A percentile compares a stretch with the other conserved stretches of the same genome.
Conservation (phyloP, 495 filamentous ascomycete species). For the Choiromyces venosus region DNA sequence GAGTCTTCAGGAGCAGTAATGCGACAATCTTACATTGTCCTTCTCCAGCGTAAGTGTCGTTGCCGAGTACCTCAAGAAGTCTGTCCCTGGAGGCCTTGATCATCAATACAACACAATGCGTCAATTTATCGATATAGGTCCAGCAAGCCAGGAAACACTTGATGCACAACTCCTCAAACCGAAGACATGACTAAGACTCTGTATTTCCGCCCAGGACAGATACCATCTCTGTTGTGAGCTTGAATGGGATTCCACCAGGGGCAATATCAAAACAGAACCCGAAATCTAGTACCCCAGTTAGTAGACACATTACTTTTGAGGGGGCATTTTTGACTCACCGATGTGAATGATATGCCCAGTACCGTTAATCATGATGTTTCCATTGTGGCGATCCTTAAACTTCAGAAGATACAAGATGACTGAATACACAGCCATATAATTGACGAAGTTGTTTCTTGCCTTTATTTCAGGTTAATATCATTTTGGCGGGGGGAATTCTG, state of each 20-base stretch:
- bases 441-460: conserved; percentile 93
- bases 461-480: too few species aligned
- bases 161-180: conserved; percentile 92
- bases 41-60: conserved; percentile 84
- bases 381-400: conserved; percentile 98
- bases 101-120: conserved; percentile 75
- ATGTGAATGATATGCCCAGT: conserved; percentile 96
- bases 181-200: conserved; percentile 78
- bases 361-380: conserved; percentile 98
- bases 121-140: conserved; percentile 75
- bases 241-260: conserved; percentile 94
- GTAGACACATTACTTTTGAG: neutral
- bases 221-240: conserved; percentile 93
- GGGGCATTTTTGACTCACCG: conserved; percentile 17
- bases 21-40: conserved; percentile 74
- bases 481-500: too few species aligned
- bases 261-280: conserved; percentile 99
- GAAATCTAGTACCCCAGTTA: conserved; percentile 57
- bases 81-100: conserved; percentile 72
- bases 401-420: conserved; percentile 93
- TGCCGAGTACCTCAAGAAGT: conserved; percentile 78
- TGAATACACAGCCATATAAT: conserved; percentile 98
- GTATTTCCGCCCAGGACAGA: conserved; percentile 90
- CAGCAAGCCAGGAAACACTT: conserved; percentile 92
- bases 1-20: conserved; percentile 64